Evolutionary conservation across 2,329 filamentous ascomycete species (phyloP), one percentile per base, ranked within the genome.

Genomic region (Rutstroemia sp.): DNA sequence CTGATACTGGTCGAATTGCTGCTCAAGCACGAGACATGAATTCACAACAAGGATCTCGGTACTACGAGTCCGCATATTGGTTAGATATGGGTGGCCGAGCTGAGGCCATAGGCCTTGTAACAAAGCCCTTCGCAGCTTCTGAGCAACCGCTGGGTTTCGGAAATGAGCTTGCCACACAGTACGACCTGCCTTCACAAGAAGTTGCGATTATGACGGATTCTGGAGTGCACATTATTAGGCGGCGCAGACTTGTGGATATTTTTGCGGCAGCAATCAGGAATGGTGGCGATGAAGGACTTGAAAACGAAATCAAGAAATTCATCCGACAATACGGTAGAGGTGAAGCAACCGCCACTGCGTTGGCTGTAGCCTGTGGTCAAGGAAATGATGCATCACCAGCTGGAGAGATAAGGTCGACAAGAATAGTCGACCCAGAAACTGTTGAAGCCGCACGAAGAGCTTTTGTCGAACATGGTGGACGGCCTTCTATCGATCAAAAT

Each of bases 121-220:
- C 87, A 0, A 79, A 81, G 49, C 82, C 88, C 0, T 92, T 91
- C 64, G 79, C 83, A 16, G 87, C 88, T 9, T 79, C 84, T 0
- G 74, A 73, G 10, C 80, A 82, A 25, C 88, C 89, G 0, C 69
- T 83, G 21, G 92, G 92, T 0, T 97, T 96, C 66, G 92, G 92
- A 10, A 99, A 99, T 64, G 94, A 99, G 72, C 77, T 97, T 56
- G 90, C 94, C 1, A 87, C 95, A n/a, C 95, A 99, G 65, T 99
- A 94, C 65, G 94, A 99, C 66, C 80, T 88, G 58, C 77, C 84
- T 0, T 80, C 87, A 0, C 84, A 87, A 51, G 92, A 99, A 68
- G 84, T 97, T 61, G 94, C 92, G 1, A 83, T 99, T 48, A 78
- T 99, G 54, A 97, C 94, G 34, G 95, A 94, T 65, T 90, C 83